Base-by-base conservation (phyloP, 2,329 filamentous ascomycete species). In the Dryadomyces quercivorus region DNA sequence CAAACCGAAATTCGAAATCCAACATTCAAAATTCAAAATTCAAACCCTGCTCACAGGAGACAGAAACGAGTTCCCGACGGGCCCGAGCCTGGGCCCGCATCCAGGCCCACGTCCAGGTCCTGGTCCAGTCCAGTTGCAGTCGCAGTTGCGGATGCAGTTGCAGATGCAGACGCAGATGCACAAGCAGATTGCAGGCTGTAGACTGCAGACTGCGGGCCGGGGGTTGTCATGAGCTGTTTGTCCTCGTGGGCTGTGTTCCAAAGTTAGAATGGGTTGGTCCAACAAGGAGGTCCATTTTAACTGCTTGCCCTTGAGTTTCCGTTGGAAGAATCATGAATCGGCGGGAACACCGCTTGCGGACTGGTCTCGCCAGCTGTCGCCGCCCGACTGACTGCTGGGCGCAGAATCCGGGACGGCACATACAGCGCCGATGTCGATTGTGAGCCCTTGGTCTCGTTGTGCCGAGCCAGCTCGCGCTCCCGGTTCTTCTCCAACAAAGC, bases 401-500 rank as follows among this genome's bases (percentile, higher is more conserved):
- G 53, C 22, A 38, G 12, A 56, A 77, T 80, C 52, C 76, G 73
- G 56, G 61, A 48, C 34, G 59, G 45, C 7, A 52, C 44, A 16
- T 38, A 52, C 43, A 47, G 51, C 2, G 43, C 51, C 26, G 51
- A 52, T 2, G 51, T 36, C 12, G 64, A 56, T 5, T 58, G 51
- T 10, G 60, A 50, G 20, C 62, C 57, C 52, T 61, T 61, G 26
- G 70, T 57, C 36, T 72, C 60, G 12, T 64, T 66, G 34, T 69
- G 66, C 58, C 63, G 61, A 52, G 69, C 64, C 61, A 76, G 70
- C 67, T 80, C 80, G 56, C 75, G 74, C 65, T 84, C 81, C 51
- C 81, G 72, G 63, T 85, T 85, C 69, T 89, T 86, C 67, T 93
- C 88, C 52, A 92, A 77, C 53, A 94, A 75, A 51, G 85, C 85